Conservation (phyloP, 768 basidiomycete species). For the Mycena rosella region DNA sequence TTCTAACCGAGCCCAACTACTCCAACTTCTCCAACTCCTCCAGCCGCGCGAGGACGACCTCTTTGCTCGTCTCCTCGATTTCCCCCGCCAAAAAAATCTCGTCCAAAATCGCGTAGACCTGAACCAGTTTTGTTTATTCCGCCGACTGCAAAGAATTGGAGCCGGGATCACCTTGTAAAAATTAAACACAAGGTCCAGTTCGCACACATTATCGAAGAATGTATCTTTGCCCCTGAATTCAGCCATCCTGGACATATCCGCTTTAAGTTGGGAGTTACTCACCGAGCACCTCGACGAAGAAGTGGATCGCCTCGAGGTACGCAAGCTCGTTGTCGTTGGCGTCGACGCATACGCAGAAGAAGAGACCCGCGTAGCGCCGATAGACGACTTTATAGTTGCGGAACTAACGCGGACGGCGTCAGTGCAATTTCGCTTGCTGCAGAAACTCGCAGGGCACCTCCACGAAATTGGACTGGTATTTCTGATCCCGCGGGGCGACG, state of each 20-base stretch:
- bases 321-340: slow-evolving; percentile 99
- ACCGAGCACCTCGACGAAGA: slow-evolving; percentile 99
- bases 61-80: slow-evolving; percentile 98
- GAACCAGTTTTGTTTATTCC: too few species aligned
- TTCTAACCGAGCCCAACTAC: slow-evolving; percentile 59
- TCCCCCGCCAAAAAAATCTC: slow-evolving; percentile 99
- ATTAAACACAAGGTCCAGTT: slow-evolving; percentile 97
- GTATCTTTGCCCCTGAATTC: too few species aligned
- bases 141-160: too few species aligned
- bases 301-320: slow-evolving; percentile 96
- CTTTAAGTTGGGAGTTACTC: slow-evolving; percentile 50
- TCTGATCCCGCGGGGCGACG: slow-evolving; percentile 97
- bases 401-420: slow-evolving; percentile 67
- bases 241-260: too few species aligned
- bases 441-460: slow-evolving; percentile 69
- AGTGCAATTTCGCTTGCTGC: not conserved
- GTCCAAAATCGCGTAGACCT: slow-evolving; percentile 99
- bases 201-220: slow-evolving; percentile 99
- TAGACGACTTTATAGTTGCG: slow-evolving; percentile 98
- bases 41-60: slow-evolving; percentile 90
- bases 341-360: slow-evolving; percentile 98
- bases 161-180: slow-evolving; percentile 99
- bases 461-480: slow-evolving; percentile 99
- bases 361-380: slow-evolving; percentile 95
- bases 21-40: slow-evolving; percentile 96